A percentile compares a stretch with the other conserved stretches of the same genome.
Conservation (phyloP, 73 alveolate genomes). For the Effrenium voratum region DNA sequence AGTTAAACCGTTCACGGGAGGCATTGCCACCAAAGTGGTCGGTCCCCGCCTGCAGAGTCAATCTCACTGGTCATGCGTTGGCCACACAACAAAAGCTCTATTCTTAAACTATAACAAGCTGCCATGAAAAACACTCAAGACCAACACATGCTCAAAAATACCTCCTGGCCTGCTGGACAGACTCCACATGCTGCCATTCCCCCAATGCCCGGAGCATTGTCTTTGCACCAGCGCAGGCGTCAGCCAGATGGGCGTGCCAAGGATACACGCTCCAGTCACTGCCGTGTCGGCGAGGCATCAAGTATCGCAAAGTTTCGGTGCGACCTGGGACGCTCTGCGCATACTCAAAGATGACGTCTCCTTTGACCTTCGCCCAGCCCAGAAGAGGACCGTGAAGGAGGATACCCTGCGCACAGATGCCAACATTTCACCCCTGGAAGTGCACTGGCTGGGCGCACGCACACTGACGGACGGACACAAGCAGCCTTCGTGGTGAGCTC, state of each 20-base stretch:
- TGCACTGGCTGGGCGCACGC: not conserved
- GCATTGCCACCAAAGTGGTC: not conserved
- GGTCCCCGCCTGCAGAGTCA: not conserved
- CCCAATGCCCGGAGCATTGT: not conserved
- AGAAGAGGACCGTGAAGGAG: constrained; percentile 20
- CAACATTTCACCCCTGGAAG: not conserved
- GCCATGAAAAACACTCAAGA: no score
- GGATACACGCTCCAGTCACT: not conserved
- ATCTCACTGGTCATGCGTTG: not conserved
- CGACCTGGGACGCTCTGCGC: no score
- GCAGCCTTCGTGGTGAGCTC: not conserved
- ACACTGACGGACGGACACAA: no score
- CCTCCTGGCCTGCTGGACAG: not conserved
- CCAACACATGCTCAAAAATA: not conserved
- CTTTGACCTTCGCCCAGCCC: constrained; percentile 19
- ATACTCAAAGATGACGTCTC: constrained; percentile 25
- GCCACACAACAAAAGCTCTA: not conserved
- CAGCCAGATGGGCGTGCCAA: not conserved
- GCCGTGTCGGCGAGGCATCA: not conserved
- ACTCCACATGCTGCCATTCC: not conserved
- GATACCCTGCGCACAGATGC: not conserved
- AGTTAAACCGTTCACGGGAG: not conserved
- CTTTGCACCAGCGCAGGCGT: not conserved
- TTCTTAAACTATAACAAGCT: not conserved
- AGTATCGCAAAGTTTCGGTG: not conserved